Conservation (phyloP, 495 filamentous ascomycete species). For the Penicillium riverlandense region DNA sequence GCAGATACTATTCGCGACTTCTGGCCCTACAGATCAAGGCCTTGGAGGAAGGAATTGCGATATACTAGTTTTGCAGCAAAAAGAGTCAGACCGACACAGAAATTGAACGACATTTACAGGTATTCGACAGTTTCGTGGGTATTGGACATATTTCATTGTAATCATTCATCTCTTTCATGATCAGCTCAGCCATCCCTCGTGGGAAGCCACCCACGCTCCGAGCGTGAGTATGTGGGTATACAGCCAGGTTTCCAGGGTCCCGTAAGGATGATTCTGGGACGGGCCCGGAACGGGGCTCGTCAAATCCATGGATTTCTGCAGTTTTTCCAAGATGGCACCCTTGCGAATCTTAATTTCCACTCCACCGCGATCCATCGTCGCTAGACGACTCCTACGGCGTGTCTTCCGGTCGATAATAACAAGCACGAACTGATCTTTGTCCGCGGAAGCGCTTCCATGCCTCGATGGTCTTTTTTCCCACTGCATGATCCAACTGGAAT, state of each 20-base stretch:
- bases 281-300: conserved; percentile 3
- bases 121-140: too few species aligned
- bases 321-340: conserved; percentile 13
- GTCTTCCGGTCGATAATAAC: conserved; percentile 18
- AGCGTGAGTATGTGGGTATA: conserved; percentile 28
- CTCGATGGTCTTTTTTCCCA: conserved; percentile 13
- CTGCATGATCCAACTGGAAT: conserved; percentile 9
- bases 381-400: conserved; percentile 16
- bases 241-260: conserved; percentile 17
- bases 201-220: conserved; percentile 26
- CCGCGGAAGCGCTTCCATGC: background rate
- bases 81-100: too few species aligned
- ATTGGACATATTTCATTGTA: too few species aligned
- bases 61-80: conserved; percentile 9
- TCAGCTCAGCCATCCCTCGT: conserved; percentile 26
- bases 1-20: conserved; percentile 62
- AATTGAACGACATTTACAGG: too few species aligned
- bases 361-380: conserved; percentile 15
- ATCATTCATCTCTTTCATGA: background rate
- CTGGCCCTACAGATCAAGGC: conserved; percentile 75
- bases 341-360: conserved; percentile 18
- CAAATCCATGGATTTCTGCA: conserved; percentile 13
- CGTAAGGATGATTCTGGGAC: conserved; percentile 1
- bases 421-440: conserved; percentile 13
- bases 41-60: conserved; percentile 44